phyloP scores from a whole-genome alignment of 768 basidiomycete genomes.

The Phlebiopsis flavidoalba region DNA sequence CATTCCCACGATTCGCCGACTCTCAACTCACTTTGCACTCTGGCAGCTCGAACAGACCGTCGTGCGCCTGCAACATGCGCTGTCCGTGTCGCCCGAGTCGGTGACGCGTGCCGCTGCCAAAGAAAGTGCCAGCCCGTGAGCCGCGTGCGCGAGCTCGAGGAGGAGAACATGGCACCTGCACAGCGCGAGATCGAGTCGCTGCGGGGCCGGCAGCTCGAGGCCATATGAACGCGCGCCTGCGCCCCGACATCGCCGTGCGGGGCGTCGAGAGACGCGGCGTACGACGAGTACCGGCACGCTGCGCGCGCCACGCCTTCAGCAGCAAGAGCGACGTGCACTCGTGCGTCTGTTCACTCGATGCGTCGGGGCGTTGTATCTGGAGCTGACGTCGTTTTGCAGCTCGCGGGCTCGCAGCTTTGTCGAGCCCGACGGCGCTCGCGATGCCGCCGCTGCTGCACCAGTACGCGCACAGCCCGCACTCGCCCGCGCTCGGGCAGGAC shows the following conservation, averaged over 20 bases:
- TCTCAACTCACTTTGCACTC: not conserved
- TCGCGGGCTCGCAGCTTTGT: constrained; percentile 11
- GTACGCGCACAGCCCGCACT: constrained; percentile 8
- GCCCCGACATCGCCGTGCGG: constrained; percentile 19
- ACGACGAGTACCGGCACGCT: constrained; percentile 21
- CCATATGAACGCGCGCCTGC: constrained; percentile 19
- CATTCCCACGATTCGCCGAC: not conserved
- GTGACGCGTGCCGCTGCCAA: constrained; percentile 68
- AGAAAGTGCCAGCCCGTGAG: constrained; percentile 62
- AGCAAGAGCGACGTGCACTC: constrained; percentile 21
- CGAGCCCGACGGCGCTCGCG: constrained; percentile 23
- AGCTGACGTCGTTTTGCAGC: not conserved
- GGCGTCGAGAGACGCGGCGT: constrained; percentile 15
- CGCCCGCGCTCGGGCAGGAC: not conserved
- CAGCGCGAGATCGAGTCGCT: constrained; percentile 72
- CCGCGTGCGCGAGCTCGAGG: constrained; percentile 79
- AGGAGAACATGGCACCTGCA: constrained; percentile 64
- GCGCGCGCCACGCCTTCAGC: constrained; percentile 23
- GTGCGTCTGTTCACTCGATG: constrained; percentile 12
- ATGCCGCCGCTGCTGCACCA: constrained; percentile 18
- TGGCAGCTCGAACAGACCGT: constrained; percentile 81
- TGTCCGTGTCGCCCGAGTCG: constrained; percentile 71
- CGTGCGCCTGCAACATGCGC: constrained; percentile 73
- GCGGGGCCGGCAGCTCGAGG: constrained; percentile 50
- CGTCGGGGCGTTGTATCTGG: too few species aligned